Evolutionary conservation across 768 basidiomycete genomes (phyloP).

Genomic region (Pilatotrama ljubarskyi): DNA sequence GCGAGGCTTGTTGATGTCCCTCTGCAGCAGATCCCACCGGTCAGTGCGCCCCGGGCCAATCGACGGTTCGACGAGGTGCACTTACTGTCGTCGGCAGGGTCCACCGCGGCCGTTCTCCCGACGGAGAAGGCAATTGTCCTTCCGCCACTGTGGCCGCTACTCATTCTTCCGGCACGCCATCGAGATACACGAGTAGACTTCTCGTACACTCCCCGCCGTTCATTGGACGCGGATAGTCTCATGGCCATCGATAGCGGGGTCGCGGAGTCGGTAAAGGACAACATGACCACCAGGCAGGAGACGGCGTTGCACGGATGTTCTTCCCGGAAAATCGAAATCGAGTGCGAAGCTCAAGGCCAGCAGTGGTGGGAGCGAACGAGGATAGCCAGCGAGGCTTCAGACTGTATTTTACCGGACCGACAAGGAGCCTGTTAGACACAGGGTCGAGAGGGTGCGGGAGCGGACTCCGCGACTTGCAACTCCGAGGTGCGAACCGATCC

Average conservation of each 20-base stretch:
- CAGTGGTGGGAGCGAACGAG: background rate
- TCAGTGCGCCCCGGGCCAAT: too few species aligned
- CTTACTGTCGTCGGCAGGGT: background rate
- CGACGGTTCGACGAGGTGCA: too few species aligned
- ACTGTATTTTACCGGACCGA: conserved; percentile 4
- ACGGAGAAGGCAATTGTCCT: background rate
- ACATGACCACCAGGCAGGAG: conserved; percentile 3
- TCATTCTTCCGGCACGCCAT: background rate
- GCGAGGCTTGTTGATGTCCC: too few species aligned
- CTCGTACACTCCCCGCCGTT: background rate
- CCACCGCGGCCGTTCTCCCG: background rate
- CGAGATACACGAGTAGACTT: background rate
- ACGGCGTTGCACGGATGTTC: background rate
- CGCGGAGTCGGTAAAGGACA: background rate
- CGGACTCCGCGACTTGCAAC: conserved; percentile 8
- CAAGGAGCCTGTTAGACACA: background rate
- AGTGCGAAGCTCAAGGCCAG: background rate
- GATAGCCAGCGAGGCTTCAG: background rate
- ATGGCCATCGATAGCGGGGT: conserved; percentile 8
- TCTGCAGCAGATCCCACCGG: too few species aligned
- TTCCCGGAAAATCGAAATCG: background rate
- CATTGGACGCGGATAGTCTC: background rate
- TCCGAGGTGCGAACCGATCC: background rate
- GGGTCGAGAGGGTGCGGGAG: background rate
- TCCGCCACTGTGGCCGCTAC: background rate